phyloP scores from a whole-genome alignment of 768 basidiomycete species.

The Boletus rufocinnamomeus region DNA sequence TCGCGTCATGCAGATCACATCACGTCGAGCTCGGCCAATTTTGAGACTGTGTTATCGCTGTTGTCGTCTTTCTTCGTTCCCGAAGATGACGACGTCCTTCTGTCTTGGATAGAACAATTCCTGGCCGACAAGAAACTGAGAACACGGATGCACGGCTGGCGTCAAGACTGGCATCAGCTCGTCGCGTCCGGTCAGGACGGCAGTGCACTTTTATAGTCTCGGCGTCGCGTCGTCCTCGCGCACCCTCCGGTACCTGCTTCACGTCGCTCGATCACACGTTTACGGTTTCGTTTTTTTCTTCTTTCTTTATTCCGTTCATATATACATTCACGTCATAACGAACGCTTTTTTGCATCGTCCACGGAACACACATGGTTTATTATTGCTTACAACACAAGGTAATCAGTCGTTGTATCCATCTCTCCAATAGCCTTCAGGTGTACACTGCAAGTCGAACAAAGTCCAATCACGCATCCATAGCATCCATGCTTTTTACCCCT shows the following conservation, averaged over 20 bases:
- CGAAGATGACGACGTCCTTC: slow-evolving; percentile 80
- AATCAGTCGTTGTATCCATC: slow-evolving; percentile 29
- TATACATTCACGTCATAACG: slow-evolving; percentile 22
- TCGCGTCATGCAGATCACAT: slow-evolving; percentile 65
- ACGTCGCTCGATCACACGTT: slow-evolving; percentile 3
- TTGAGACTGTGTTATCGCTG: slow-evolving; percentile 90
- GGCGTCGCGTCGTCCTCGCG: not conserved
- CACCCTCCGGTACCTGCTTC: slow-evolving; percentile 2
- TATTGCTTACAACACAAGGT: slow-evolving; percentile 27
- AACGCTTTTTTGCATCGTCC: slow-evolving; percentile 21
- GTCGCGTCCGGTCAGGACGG: slow-evolving; percentile 65
- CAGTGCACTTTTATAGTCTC: slow-evolving; percentile 54
- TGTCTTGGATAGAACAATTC: slow-evolving; percentile 76
- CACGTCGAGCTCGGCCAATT: slow-evolving; percentile 72
- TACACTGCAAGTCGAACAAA: slow-evolving; percentile 19
- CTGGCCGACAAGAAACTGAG: slow-evolving; percentile 66
- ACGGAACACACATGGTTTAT: slow-evolving; percentile 17
- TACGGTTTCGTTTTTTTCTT: slow-evolving; percentile 1
- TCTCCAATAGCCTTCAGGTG: slow-evolving; percentile 12
- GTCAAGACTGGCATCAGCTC: slow-evolving; percentile 74
- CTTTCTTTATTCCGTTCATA: slow-evolving; percentile 29
- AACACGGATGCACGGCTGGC: slow-evolving; percentile 71
- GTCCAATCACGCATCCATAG: slow-evolving; percentile 7
- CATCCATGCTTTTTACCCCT: not conserved
- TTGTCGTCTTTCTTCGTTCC: slow-evolving; percentile 95